Base-by-base conservation (phyloP, 768 basidiomycete genomes). In the Auriscalpium microsporum region DNA sequence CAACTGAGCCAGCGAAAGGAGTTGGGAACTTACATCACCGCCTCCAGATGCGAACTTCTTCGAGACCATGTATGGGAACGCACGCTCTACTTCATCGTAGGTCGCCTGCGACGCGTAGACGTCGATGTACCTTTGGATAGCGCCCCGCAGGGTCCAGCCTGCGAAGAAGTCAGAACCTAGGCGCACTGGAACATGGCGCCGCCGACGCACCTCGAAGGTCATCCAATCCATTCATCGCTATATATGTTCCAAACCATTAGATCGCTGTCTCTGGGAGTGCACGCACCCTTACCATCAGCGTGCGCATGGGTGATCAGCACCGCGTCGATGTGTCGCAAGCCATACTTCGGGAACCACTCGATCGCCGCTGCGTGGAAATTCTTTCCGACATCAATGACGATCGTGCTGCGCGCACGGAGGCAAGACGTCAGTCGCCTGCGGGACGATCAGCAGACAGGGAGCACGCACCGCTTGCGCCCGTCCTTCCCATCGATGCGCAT, bases 251-350 rank as follows among this genome's bases (percentile, higher is more conserved):
- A 28, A 28, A 28, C 28, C 5, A 28, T 28, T 28, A 28, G 28
- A 28, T 28, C 28, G 28, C 28, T 28, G 5, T 28, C 28, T 28
- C 28, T 5, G 28, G 28, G 28, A 28, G 28, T 28, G 28, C 28
- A 28, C 28, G 36, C 34, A 38, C 11, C 3, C 54, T 51, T 50
- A 79, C 80, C 88, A 69, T 91, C 90, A 38, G 90, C 87, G 71
- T 94, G 93, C 8, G 89, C 83, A 69, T 94, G 92, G 0, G 91
- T 94, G 44, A 95, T 81, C 14, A 96, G 72, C 10, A 95, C 75
- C 44, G 81, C 84, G 62, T 88, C 83, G 53, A 87, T 84, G 58
- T 75, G 71, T 62, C 91, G 75, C 45, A 95, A 70, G 3, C 81
- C 82, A 66, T 86, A 84, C 66, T 82, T 82, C 1, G 90, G 89